Percentiles rank a stretch among this genome's conserved stretches.
These are phyloP conservation scores for Theileria equi DNA, from an alignment of 169 alveolate genomes.

Conservation along the genomic window DNA sequence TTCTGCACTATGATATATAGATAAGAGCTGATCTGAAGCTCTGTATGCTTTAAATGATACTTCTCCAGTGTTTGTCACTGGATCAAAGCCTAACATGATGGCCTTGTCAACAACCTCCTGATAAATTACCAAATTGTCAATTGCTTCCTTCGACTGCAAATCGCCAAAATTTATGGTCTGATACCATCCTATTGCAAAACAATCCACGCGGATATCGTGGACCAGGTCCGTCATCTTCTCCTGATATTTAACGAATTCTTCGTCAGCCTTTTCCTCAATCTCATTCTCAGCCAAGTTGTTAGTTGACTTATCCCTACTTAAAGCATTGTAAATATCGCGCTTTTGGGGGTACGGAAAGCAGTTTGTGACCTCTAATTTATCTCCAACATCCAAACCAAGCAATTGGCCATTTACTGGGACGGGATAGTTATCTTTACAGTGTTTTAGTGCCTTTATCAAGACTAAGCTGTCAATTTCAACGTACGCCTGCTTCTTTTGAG, in stretches of 20 bases:
- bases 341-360: slow-evolving; percentile 84
- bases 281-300: slow-evolving; percentile 73
- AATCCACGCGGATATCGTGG: slow-evolving; percentile 81
- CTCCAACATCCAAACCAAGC: slow-evolving; percentile 78
- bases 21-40: slow-evolving; percentile 67
- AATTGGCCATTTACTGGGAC: slow-evolving; percentile 82
- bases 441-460: slow-evolving; percentile 77
- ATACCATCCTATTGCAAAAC: slow-evolving; percentile 86
- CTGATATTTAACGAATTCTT: slow-evolving; percentile 80
- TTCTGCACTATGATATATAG: slow-evolving; percentile 52
- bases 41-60: slow-evolving; percentile 78
- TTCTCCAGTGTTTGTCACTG: slow-evolving; percentile 59
- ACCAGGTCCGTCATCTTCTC: slow-evolving; percentile 79
- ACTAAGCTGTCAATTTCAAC: slow-evolving; percentile 77
- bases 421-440: slow-evolving; percentile 81
- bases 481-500: slow-evolving; percentile 31
- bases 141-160: slow-evolving; percentile 73
- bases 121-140: slow-evolving; percentile 74
- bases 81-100: slow-evolving; percentile 72
- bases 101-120: slow-evolving; percentile 75
- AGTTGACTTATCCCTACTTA: slow-evolving; percentile 61
- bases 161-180: slow-evolving; percentile 81
- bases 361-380: slow-evolving; percentile 79
- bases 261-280: slow-evolving; percentile 78
- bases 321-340: slow-evolving; percentile 70